phyloP scores from a whole-genome alignment of 352 stramenopile genomes.

The Pythium sp. region DNA sequence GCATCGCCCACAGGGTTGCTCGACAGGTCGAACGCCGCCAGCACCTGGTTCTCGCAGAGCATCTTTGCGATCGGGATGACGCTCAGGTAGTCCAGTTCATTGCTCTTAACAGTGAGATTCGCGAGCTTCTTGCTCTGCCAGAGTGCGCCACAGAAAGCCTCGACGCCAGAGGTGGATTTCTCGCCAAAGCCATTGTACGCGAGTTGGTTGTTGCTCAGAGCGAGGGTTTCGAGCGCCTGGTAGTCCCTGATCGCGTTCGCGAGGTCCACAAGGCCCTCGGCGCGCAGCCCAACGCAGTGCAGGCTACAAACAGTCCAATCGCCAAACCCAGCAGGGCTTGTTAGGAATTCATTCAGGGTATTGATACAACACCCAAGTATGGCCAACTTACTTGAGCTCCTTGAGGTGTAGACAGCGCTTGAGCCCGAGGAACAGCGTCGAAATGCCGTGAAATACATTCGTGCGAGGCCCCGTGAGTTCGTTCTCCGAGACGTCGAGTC shows the following conservation, averaged over 20 bases:
- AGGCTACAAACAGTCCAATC: slow-evolving; percentile 24
- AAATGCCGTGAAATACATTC: slow-evolving; percentile 63
- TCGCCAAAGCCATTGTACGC: slow-evolving; percentile 57
- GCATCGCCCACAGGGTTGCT: slow-evolving; percentile 50
- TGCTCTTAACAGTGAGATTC: slow-evolving; percentile 41
- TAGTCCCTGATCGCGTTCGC: slow-evolving; percentile 41
- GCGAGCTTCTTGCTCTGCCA: slow-evolving; percentile 41
- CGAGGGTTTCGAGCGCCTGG: slow-evolving; percentile 38
- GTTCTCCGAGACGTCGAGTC: slow-evolving; percentile 54
- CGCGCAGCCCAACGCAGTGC: slow-evolving; percentile 31
- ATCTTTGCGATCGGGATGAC: slow-evolving; percentile 41
- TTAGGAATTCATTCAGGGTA: neutral
- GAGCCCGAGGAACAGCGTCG: slow-evolving; percentile 39
- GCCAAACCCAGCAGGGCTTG: neutral
- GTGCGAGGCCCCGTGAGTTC: slow-evolving; percentile 37
- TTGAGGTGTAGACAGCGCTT: slow-evolving; percentile 46
- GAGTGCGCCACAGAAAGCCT: slow-evolving; percentile 54
- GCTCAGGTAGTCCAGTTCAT: slow-evolving; percentile 58
- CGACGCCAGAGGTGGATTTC: slow-evolving; percentile 41
- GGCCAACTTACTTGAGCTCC: slow-evolving; percentile 45
- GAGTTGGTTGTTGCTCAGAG: slow-evolving; percentile 47
- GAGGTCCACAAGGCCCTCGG: slow-evolving; percentile 52
- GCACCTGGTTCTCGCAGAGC: slow-evolving; percentile 49
- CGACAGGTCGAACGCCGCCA: slow-evolving; percentile 38
- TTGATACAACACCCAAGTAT: neutral